These are phyloP conservation scores for Chlamydomonas urium DNA, from an alignment of 139 green algal genomes.

Conservation along the genomic window DNA sequence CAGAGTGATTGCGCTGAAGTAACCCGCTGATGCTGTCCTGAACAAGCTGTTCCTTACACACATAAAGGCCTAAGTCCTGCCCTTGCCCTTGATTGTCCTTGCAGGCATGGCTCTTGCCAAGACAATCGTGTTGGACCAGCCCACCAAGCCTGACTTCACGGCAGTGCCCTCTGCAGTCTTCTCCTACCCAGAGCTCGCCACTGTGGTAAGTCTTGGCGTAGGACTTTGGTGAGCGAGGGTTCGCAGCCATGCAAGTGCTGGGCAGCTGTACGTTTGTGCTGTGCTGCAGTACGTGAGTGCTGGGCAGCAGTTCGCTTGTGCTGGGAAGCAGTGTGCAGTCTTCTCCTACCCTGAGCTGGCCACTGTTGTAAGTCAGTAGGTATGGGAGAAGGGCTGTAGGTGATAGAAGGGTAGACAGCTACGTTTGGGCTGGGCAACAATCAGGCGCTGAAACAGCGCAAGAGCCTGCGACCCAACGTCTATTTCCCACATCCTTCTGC, in stretches of 20 bases:
- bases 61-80: no score
- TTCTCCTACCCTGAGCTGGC: conserved; percentile 90
- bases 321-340: conserved; percentile 33
- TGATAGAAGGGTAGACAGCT: no score
- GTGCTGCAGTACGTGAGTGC: no score
- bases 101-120: conserved; percentile 91
- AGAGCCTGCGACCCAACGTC: no score
- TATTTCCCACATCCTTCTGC: no score
- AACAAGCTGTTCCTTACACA: neutral
- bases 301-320: neutral
- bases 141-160: conserved; percentile 80
- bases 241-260: no score
- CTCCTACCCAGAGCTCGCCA: conserved; percentile 82
- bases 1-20: neutral
- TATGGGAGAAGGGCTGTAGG: no score
- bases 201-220: conserved; percentile 62
- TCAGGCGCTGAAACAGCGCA: neutral
- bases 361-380: no score
- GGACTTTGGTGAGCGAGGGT: no score
- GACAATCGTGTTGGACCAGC: conserved; percentile 72
- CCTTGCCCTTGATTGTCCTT: no score
- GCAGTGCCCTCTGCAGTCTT: conserved; percentile 79
- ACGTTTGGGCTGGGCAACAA: no score
- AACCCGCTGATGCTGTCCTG: neutral
- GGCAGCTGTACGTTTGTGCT: no score